Percentiles rank a stretch among this genome's conserved stretches.
Conservation (phyloP, 805 yeast species). For the Starmerella roubikii region DNA sequence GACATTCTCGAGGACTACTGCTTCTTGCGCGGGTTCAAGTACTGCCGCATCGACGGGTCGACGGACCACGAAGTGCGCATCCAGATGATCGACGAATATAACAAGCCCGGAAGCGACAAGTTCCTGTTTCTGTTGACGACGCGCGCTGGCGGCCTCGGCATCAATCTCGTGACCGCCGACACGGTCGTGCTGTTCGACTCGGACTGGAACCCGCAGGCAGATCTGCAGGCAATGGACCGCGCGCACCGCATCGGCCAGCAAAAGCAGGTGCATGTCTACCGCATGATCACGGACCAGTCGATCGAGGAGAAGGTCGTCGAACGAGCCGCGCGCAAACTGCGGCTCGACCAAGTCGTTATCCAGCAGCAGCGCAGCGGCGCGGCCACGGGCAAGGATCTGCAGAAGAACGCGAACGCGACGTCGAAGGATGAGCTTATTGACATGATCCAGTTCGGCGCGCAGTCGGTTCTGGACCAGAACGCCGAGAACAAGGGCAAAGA, state of each 20-base stretch:
- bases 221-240: slow-evolving; percentile 94
- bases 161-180: slow-evolving; percentile 84
- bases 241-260: slow-evolving; percentile 97
- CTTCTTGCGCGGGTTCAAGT: slow-evolving; percentile 64
- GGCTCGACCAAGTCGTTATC: slow-evolving; percentile 87
- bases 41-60: slow-evolving; percentile 87
- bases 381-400: slow-evolving; percentile 30
- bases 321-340: slow-evolving; percentile 84
- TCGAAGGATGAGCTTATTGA: slow-evolving; percentile 70
- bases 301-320: slow-evolving; percentile 93
- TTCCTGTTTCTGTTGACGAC: slow-evolving; percentile 80
- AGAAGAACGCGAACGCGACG: slow-evolving; percentile 29
- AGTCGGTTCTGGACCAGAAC: slow-evolving; percentile 55
- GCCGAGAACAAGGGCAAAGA: slow-evolving; percentile 11
- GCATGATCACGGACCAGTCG: slow-evolving; percentile 91
- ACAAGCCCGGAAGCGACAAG: slow-evolving; percentile 65
- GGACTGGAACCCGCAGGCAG: slow-evolving; percentile 98
- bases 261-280: slow-evolving; percentile 81
- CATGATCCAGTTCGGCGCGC: slow-evolving; percentile 97
- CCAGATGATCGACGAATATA: slow-evolving; percentile 83
- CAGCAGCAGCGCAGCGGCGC: slow-evolving; percentile 46
- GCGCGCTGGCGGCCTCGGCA: slow-evolving; percentile 94
- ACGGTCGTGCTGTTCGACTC: slow-evolving; percentile 79
- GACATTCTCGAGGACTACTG: slow-evolving; percentile 92
- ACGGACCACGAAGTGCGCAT: slow-evolving; percentile 89